Base-by-base conservation (phyloP, 257 asterid genomes). In the Nemophila menziesii region DNA sequence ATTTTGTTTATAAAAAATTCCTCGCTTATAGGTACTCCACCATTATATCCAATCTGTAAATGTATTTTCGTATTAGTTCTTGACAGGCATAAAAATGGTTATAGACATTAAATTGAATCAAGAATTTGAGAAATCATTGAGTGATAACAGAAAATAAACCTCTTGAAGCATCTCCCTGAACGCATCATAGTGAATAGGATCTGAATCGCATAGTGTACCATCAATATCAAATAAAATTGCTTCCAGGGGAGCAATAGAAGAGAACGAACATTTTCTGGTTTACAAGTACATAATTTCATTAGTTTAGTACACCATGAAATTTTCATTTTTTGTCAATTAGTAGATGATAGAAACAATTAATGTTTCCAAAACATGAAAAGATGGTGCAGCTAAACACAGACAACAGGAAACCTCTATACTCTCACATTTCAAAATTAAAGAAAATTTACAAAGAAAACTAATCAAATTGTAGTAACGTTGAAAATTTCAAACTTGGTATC, bases 161-260 rank as follows among this genome's bases (percentile, higher is more conserved):
- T 80, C 93, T 75, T 70, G 92, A 71, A 85, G 86, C 96, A 85
- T 80, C 67, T 78, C 82, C 48, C 75, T 66, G 58, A 78, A 80
- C 64, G 96, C 92, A 41, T 73, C 44, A 60, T 72, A 75, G 64
- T 78, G 96, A 57, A 80, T 46, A 33, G 93, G 92, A 71, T 80
- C 96, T 0, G 96, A 80, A 69, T 85, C 92, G 29, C 75, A 72
- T 5, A 80, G 61, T 0, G 96, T 85, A 49, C 94, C 96, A 69
- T 85, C 96, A 24, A 85, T 78, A 50, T 85, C 96, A 18, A 85
- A 85, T 38, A 85, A 69, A 57, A 81, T 63, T 16, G 89, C 82
- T 49, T 78, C 82, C 64, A 85, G 37, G 8, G 92, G 92, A 69
- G 74, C 82, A 56, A 77, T 51, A n/a, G 73, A 62, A 23, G 82